Conservation (phyloP, 345 rosid species). For the Populus euphratica region DNA sequence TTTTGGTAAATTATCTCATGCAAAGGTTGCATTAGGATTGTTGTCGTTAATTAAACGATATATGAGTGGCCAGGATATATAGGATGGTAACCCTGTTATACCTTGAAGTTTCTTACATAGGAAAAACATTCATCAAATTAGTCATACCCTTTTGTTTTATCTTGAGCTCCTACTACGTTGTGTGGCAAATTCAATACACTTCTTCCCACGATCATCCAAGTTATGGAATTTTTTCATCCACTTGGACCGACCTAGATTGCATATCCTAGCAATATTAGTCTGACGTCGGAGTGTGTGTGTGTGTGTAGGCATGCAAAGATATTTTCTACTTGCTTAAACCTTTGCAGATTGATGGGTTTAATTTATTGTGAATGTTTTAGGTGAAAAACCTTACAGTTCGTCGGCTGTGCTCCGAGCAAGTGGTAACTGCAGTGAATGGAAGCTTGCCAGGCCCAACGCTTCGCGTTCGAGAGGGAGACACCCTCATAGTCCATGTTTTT, state of each 20-base stretch:
- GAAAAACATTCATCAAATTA: neutral
- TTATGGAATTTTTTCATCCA: neutral
- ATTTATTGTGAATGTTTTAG: constrained; percentile 30
- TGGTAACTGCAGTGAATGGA: constrained; percentile 71
- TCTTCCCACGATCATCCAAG: neutral
- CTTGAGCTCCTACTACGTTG: neutral
- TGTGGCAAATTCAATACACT: neutral
- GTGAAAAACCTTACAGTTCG: constrained; percentile 56
- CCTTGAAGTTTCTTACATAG: neutral
- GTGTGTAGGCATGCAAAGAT: neutral
- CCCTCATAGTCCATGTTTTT: constrained; percentile 60
- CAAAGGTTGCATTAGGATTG: neutral
- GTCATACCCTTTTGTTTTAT: neutral
- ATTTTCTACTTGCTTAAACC: neutral
- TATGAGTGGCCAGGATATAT: neutral
- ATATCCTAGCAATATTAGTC: neutral
- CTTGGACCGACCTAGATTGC: neutral
- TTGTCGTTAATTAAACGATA: neutral
- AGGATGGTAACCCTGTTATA: neutral
- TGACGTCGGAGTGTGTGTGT: too few relatives aligned
- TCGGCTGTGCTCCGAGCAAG: constrained; percentile 52
- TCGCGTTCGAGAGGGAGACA: constrained; percentile 65
- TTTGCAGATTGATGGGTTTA: neutral
- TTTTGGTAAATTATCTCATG: neutral
- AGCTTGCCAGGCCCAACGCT: constrained; percentile 74